Base-by-base conservation (phyloP, 768 basidiomycete genomes). In the Amanita jacksonii region DNA sequence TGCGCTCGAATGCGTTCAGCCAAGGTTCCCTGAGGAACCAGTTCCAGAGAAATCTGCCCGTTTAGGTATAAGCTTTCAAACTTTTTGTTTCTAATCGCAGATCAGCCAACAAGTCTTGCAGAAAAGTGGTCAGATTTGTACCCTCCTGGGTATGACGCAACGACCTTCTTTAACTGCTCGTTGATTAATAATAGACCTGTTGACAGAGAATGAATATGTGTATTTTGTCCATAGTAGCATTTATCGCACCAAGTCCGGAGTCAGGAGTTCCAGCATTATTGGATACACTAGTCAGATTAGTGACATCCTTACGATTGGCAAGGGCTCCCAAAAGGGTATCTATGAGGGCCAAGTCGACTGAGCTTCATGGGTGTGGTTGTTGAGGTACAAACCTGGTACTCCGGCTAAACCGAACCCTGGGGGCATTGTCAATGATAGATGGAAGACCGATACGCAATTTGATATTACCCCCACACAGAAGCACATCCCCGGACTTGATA, bases 71-170 rank as follows among this genome's bases (percentile, higher is more conserved):
- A 65, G 9, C 73, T 62, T 62, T 92, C 90, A 46, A 93, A 92
- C 47, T 76, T 73, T 65, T 92, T 90, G 66, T 91, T 91, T 48
- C 86, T 88, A 54, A 10, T 47, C 34, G n/a, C 22, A 18, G 23
- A 23, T 32, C 38, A 12, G 24, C 40, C 12, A 19, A 41, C 8
- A 19, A 25, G 15, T n/a, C n/a, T n/a, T n/a, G n/a, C 25, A 31
- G 16, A 27, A 12, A 31, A 16, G 20, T 25, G 16, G 23, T 16
- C 22, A 30, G 5, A 9, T n/a, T 25, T 71, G 46, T 48, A 81
- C 82, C 85, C 82, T 58, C 91, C 91, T 43, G 91, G 87, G 64
- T 90, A 94, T 38, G 88, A 90, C 6, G 86, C 81, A 52, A 96
- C 77, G 59, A 94, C 74, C 64, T 85, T 93, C 58, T 73, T 69